phyloP scores from a whole-genome alignment of 2,329 filamentous ascomycete species.

The Ophiocordyceps polyrhachis-furcata region DNA sequence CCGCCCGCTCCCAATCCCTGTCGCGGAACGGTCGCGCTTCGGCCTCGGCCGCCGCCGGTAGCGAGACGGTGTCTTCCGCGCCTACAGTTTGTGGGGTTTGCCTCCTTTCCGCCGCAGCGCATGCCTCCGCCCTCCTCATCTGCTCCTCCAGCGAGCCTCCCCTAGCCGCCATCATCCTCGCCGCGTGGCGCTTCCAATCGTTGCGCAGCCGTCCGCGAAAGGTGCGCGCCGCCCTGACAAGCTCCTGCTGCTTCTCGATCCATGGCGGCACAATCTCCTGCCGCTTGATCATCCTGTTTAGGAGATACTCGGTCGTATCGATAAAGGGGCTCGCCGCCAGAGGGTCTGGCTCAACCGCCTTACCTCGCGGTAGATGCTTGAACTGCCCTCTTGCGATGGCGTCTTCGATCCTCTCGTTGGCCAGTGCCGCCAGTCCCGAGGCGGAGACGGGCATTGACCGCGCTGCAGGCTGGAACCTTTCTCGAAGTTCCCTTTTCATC shows the following conservation, averaged over 20 bases:
- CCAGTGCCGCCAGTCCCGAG: conserved; percentile 60
- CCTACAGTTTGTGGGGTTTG: conserved; percentile 35
- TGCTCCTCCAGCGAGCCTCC: conserved; percentile 62
- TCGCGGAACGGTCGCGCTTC: conserved; percentile 55
- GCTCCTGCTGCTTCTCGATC: conserved; percentile 97
- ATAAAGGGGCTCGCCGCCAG: conserved; percentile 76
- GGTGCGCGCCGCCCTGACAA: conserved; percentile 45
- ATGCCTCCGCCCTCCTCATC: conserved; percentile 49
- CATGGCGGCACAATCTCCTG: conserved; percentile 93
- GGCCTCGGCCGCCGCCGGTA: conserved; percentile 11
- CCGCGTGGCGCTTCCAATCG: conserved; percentile 74
- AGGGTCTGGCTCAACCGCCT: conserved; percentile 62
- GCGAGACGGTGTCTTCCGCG: conserved; percentile 23
- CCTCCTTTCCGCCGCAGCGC: conserved; percentile 54
- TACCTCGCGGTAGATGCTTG: conserved; percentile 61
- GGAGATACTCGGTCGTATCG: conserved; percentile 90
- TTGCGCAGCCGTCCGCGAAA: conserved; percentile 60
- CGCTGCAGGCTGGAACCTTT: conserved; percentile 58
- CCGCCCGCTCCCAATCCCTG: conserved; percentile 51
- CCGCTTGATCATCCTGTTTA: conserved; percentile 96
- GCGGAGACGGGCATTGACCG: conserved; percentile 59
- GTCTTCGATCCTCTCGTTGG: conserved; percentile 84
- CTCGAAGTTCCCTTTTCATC: conserved; percentile 54
- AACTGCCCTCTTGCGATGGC: conserved; percentile 88
- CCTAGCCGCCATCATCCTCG: conserved; percentile 55